A percentile compares a stretch with the other conserved stretches of the same genome.
Conservation (phyloP, 2,329 filamentous ascomycete species). For the Fusarium sp. region DNA sequence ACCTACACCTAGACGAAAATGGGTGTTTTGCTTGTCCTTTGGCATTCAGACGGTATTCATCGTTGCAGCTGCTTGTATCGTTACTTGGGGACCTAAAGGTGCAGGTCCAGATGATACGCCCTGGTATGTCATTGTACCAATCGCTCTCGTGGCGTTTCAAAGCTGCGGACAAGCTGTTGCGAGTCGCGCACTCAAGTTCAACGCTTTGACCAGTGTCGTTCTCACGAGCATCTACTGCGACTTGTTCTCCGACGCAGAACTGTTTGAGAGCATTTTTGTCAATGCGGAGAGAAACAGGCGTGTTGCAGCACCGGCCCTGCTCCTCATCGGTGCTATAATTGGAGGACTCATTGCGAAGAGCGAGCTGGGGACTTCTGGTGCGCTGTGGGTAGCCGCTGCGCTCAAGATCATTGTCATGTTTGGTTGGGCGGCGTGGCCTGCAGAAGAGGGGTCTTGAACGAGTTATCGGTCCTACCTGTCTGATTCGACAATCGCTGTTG, state of each 20-base stretch:
- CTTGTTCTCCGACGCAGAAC: conserved; percentile 71
- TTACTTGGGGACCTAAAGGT: conserved; percentile 57
- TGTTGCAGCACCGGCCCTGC: conserved; percentile 58
- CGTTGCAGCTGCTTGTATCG: conserved; percentile 61
- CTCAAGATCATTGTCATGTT: conserved; percentile 67
- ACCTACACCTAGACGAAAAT: conserved; percentile 63
- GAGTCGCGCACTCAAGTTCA: conserved; percentile 74
- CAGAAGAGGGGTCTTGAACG: conserved; percentile 47
- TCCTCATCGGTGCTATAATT: conserved; percentile 60
- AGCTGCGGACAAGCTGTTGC: conserved; percentile 82
- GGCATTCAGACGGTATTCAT: conserved; percentile 61
- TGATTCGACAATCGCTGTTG: background rate
- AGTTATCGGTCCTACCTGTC: background rate
- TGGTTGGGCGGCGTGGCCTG: conserved; percentile 70
- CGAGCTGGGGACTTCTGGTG: conserved; percentile 59
- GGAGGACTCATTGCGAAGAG: conserved; percentile 62
- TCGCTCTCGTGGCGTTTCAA: conserved; percentile 79
- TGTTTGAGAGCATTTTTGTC: conserved; percentile 51
- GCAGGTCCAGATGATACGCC: conserved; percentile 55
- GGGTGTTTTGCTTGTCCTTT: conserved; percentile 72
- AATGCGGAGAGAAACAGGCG: conserved; percentile 64
- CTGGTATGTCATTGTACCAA: conserved; percentile 72
- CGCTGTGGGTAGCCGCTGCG: conserved; percentile 67
- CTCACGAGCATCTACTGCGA: conserved; percentile 86
- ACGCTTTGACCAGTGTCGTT: conserved; percentile 79